Conservation (phyloP, 768 basidiomycete species). For the Mrakia hoshinonis region DNA sequence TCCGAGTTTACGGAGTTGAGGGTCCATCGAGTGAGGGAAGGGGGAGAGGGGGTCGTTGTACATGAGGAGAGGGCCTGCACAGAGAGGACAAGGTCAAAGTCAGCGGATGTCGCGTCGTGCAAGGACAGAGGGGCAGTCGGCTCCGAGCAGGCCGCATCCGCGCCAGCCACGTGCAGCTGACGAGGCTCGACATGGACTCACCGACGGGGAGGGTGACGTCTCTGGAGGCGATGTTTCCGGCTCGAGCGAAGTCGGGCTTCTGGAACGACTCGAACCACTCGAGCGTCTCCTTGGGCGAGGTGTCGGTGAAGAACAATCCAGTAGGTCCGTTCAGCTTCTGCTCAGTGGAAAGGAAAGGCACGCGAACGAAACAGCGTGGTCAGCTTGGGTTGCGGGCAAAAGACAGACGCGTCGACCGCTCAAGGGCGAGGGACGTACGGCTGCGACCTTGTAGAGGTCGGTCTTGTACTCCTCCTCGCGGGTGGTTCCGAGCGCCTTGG, state of each 20-base stretch:
- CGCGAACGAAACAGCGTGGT: background rate
- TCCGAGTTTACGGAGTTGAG: constrained; percentile 86
- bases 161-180: background rate
- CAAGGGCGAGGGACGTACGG: constrained; percentile 13
- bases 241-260: constrained; percentile 82
- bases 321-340: constrained; percentile 93
- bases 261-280: constrained; percentile 91
- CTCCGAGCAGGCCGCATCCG: background rate
- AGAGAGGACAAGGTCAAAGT: background rate
- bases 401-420: background rate
- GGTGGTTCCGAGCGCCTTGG: constrained; percentile 83
- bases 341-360: background rate
- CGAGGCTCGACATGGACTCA: constrained; percentile 33
- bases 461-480: constrained; percentile 73
- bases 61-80: constrained; percentile 31
- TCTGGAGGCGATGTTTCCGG: constrained; percentile 68
- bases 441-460: constrained; percentile 63
- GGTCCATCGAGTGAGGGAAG: constrained; percentile 95
- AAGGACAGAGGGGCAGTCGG: background rate
- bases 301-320: constrained; percentile 84
- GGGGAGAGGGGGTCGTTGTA: constrained; percentile 64
- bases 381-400: too few species aligned
- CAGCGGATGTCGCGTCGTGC: background rate
- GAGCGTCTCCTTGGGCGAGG: constrained; percentile 76
- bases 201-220: constrained; percentile 62